These are phyloP conservation scores for Colletotrichum gloeosporioides DNA, from an alignment of 2,329 filamentous ascomycete genomes.

Conservation along the genomic window DNA sequence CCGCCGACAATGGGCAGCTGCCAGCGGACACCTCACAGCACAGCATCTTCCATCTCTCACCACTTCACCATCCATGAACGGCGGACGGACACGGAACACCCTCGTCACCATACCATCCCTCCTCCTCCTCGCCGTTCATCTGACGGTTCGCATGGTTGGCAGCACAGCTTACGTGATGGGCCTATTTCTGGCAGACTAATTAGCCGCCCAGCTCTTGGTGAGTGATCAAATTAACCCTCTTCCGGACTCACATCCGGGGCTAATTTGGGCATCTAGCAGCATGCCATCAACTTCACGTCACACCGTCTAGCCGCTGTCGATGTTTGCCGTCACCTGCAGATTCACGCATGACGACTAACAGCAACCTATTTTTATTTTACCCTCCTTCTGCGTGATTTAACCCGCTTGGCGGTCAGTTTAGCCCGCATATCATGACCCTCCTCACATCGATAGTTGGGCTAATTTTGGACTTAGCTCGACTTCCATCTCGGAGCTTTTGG, in stretches of 20 bases:
- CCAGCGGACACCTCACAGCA: not conserved
- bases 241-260: conserved; percentile 22
- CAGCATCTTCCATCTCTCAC: not conserved
- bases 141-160: not conserved
- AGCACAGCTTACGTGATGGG: not conserved
- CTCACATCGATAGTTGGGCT: not conserved
- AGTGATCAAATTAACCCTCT: conserved; percentile 23
- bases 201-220: conserved; percentile 17
- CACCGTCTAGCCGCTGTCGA: conserved; percentile 6
- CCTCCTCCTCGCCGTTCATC: not conserved
- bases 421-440: not conserved
- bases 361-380: conserved; percentile 40
- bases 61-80: not conserved
- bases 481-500: not conserved
- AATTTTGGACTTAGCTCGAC: conserved; percentile 16
- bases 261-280: conserved; percentile 27
- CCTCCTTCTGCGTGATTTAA: conserved; percentile 24
- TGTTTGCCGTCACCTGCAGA: conserved; percentile 24
- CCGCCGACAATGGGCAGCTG: not conserved
- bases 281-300: conserved; percentile 3
- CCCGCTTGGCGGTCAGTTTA: conserved; percentile 1
- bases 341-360: conserved; percentile 14
- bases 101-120: not conserved
- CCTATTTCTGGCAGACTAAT: conserved; percentile 20
- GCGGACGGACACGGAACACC: not conserved